Evolutionary conservation across 2,329 filamentous ascomycete species (phyloP).

Genomic region (Periconia digitata): DNA sequence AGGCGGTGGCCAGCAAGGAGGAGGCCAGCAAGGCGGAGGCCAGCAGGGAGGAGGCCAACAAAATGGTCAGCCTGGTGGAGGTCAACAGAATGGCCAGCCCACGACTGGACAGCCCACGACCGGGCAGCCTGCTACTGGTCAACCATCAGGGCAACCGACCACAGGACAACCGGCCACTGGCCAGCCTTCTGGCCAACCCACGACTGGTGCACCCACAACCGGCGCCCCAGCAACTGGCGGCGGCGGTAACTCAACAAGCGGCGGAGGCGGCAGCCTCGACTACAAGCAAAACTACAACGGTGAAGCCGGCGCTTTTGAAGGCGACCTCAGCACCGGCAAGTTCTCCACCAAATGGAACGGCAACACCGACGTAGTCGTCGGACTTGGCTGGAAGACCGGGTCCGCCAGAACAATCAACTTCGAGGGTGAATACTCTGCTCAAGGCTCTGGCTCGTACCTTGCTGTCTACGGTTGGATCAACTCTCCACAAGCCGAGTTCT

Average conservation of each 20-base stretch:
- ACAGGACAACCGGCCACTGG: neutral
- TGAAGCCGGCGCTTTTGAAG: neutral
- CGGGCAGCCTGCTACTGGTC: neutral
- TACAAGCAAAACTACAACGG: slow-evolving; percentile 1
- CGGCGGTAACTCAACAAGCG: neutral
- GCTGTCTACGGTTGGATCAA: slow-evolving; percentile 59
- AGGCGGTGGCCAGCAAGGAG: neutral
- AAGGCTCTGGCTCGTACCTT: slow-evolving; percentile 23
- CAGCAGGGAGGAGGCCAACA: neutral
- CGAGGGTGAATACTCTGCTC: slow-evolving; percentile 16
- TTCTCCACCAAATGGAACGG: slow-evolving; percentile 30
- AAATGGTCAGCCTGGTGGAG: neutral
- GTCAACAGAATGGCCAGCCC: neutral
- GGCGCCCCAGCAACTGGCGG: too few species aligned
- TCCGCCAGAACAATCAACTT: slow-evolving; percentile 14
- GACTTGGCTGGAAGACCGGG: slow-evolving; percentile 34
- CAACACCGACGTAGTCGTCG: slow-evolving; percentile 32
- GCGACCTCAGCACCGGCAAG: slow-evolving; percentile 36
- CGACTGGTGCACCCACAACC: neutral
- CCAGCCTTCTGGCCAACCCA: neutral
- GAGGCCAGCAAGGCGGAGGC: neutral
- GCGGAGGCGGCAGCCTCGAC: neutral
- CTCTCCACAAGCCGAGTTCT: slow-evolving; percentile 58
- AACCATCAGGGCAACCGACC: neutral
- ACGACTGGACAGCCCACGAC: neutral